Evolutionary conservation across 352 stramenopile species (phyloP), one percentile per base, ranked within the genome.

Genomic region (Pythium aquatile): DNA sequence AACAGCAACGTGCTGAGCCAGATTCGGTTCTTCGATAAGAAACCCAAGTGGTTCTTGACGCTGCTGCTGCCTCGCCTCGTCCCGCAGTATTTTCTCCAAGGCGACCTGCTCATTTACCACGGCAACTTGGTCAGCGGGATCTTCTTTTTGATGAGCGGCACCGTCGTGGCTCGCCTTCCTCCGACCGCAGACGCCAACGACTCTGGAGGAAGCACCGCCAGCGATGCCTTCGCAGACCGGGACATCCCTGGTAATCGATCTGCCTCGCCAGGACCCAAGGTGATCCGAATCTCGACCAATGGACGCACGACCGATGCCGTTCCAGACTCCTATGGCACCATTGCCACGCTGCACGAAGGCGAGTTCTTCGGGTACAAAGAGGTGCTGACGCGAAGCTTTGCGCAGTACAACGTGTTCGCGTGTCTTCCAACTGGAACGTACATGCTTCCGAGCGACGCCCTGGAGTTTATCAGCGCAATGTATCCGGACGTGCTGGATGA

Each of bases 311-410:
- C 69, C n/a, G 65, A 72, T 35, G 65, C 70, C 1, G 48, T 77
- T 13, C 69, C 69, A 1, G 70, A 78, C 32, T 61, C 72, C 0
- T 70, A 75, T 6, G 69, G 70, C 14, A 82, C 75, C 5, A 89
- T 89, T 48, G 78, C 82, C 1, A 93, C 79, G 35, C 69, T 93
- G 29, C 88, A 80, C 42, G 77, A 91, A 65, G 81, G 82, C 5
- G 82, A 90, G 56, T 90, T 90, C 62, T 93, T 91, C 37, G 84
- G 80, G 1, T 90, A 93, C 60, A 90, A 90, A 35, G 82, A 93
- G 58, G 78, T 83, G 7, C 61, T 93, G 30, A 90, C 76, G 11
- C 65, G 85, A 47, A 66, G 63, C 5, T 63, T 78, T 3, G 80
- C 84, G 10, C 72, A 81, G 46, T 91, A 93, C 70, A 90, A 93